Evolutionary conservation across 306 rosid genomes (phyloP), one percentile per base, ranked within the genome.

Genomic region (Castanea crenata): DNA sequence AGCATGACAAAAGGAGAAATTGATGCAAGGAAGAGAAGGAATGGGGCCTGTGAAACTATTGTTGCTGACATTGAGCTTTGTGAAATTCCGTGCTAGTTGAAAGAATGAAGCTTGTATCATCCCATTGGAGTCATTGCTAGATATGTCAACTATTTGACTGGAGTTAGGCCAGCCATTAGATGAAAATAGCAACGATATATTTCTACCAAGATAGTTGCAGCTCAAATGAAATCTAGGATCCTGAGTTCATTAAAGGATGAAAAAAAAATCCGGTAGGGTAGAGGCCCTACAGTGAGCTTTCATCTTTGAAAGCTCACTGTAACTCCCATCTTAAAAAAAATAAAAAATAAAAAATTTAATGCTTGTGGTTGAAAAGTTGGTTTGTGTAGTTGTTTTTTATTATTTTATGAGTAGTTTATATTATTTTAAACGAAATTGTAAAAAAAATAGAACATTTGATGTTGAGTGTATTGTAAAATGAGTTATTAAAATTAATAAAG

Each of bases 141-240:
- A 79, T 12, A 79, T 73, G 20, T 73, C 83, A 44, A 79, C 15
- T 5, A 51, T 23, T 52, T 19, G 31, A 23, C 64, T 54, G 31
- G 44, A 44, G 76, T 12, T 5, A 65, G 23, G 71, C 49, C 20
- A 35, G 34, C 25, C 51, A 51, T 9, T 62, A 10, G 56, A 35
- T 25, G 31, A 34, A 35, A 35, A 62, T n/a, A 62, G 15, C 2
- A 14, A 3, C 23, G 27, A 25, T 25, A 25, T 25, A 25, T 25
- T 25, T 25, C 27, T 25, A 25, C 27, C 27, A 25, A 25, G 27
- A 25, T 25, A 25, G 27, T 25, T 1, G 27, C 2, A 25, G 27
- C 27, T 25, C 27, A 25, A 25, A 25, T 25, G 27, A 25, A 25
- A 25, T 25, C 27, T 25, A 25, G 27, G 27, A 1, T 25, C 27